phyloP scores from a whole-genome alignment of 164 flowering plant species.

The Stephania japonica region DNA sequence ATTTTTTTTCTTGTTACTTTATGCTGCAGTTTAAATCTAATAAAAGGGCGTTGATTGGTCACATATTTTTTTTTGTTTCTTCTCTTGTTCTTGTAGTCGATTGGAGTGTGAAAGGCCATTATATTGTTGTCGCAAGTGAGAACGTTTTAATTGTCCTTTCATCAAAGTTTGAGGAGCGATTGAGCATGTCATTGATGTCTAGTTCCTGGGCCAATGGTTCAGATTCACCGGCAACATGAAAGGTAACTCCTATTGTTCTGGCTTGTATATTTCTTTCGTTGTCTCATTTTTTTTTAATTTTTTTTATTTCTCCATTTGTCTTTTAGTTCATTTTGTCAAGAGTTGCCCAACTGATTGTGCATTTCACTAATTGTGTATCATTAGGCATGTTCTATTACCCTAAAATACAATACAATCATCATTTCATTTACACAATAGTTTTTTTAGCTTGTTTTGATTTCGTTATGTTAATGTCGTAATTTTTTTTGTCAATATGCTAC shows the following conservation, averaged over 20 bases:
- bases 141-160: slow-evolving; percentile 51
- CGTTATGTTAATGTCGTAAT: too few relatives aligned
- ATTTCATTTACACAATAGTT: too few relatives aligned
- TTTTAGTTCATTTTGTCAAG: too few relatives aligned
- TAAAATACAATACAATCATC: too few relatives aligned
- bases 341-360: too few relatives aligned
- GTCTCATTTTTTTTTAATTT: background rate
- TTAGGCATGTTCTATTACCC: too few relatives aligned
- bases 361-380: too few relatives aligned
- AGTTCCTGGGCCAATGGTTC: slow-evolving; percentile 38
- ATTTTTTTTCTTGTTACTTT: background rate
- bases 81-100: slow-evolving; percentile 41
- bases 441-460: too few relatives aligned
- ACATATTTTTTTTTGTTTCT: background rate
- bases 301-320: too few relatives aligned
- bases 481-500: too few relatives aligned
- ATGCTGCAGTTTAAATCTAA: background rate
- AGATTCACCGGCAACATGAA: slow-evolving; percentile 32
- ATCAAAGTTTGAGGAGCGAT: slow-evolving; percentile 49
- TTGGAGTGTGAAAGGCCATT: slow-evolving; percentile 58
- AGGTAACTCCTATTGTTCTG: slow-evolving; percentile 40
- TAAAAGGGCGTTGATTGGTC: background rate
- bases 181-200: slow-evolving; percentile 38
- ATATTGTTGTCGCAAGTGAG: slow-evolving; percentile 61
- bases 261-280: background rate